Base-by-base conservation (phyloP, 164 flowering plant species). In the Saururus chinensis region DNA sequence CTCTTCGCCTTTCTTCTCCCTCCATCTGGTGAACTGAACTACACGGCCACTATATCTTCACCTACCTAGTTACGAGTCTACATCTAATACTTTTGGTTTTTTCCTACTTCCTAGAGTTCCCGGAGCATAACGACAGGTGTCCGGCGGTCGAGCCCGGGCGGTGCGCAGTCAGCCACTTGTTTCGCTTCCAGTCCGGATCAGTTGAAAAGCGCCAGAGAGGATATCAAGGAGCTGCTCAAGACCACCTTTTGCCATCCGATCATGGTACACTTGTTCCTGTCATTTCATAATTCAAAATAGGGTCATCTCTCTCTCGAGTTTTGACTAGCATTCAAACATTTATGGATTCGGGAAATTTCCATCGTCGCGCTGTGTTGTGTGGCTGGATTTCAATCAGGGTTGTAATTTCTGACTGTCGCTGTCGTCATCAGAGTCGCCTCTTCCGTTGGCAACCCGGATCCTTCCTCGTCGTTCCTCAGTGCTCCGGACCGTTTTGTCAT, bases 171-270 rank as follows among this genome's bases (percentile, higher is more conserved):
- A 20, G 76, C 84, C 21, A 81, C 73, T 57, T 78, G 81, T 57
- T 71, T 71, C 8, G 93, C 86, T 0, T 92, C 98, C 2, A 82
- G 81, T 74, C 84, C 84, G 40, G 88, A 63, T 61, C 92, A 86
- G 81, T 62, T 92, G 81, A 86, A 80, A 73, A 74, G 81, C 64
- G 97, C 98, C 1, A 82, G 83, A 64, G 85, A 88, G 55, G 97
- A 90, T 56, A 88, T 93, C 68, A 84, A 72, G 60, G 80, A 80
- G 68, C 89, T 93, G 57, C 92, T 93, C 60, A 76, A 69, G 25
- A 58, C 86, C 40, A 81, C 55, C 6, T 90, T 77, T 61, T 88
- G 91, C 61, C 97, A 93, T 77, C 98, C 98, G 23, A 81, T 93
- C 64, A 24, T 90, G 86, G 98, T 93, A 78, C 61, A 53, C 6